Base-by-base conservation (phyloP, 768 basidiomycete genomes). In the Sporobolomyces phaffii region DNA sequence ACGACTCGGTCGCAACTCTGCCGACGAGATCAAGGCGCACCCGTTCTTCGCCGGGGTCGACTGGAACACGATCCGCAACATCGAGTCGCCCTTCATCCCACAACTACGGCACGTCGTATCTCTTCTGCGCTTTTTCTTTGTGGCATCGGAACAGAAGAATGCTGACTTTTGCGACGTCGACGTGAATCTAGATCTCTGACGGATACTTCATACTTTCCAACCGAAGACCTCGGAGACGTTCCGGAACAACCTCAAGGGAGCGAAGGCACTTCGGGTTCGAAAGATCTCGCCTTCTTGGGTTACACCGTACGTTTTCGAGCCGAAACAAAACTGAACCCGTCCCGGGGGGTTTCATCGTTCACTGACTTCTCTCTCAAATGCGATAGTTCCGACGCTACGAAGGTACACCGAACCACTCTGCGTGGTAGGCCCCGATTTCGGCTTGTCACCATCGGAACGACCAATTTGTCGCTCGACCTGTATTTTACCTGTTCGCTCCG, bases 21-120 rank as follows among this genome's bases (percentile, higher is more conserved):
- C 89, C 45, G 92, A 93, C 29, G 88, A 93, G 76, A 89, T 96
- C 76, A 96, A 90, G 80, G 82, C 80, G 14, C 94, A 97, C 75
- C 84, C 89, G 0, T 97, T 97, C 81, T 94, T 93, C 78, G 88
- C 75, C 74, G 96, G 94, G 34, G 96, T 98, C 40, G 91, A 94
- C 76, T 99, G 94, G 96, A 81, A 82, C 18, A 80, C 82, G 9
- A 89, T 98, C 75, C 85, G 91, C 29, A 82, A 84, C 43, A 94
- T 99, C 67, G 91, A 93, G 74, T 85, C 92, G 5, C 96, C 94
- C 8, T 98, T 97, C 78, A 87, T 99, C n/a, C 94, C 96, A 24
- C 89, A 91, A 63, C 81, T 98, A 36, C 68, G 70, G 73, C 70
- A 31, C 49, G 69, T 56, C 33, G 9, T 34, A 8, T 53, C 44